A percentile compares a stretch with the other conserved stretches of the same genome.
These are phyloP conservation scores for Diaporthe aspalathi DNA, from an alignment of 2,329 filamentous ascomycete genomes.

Conservation along the genomic window DNA sequence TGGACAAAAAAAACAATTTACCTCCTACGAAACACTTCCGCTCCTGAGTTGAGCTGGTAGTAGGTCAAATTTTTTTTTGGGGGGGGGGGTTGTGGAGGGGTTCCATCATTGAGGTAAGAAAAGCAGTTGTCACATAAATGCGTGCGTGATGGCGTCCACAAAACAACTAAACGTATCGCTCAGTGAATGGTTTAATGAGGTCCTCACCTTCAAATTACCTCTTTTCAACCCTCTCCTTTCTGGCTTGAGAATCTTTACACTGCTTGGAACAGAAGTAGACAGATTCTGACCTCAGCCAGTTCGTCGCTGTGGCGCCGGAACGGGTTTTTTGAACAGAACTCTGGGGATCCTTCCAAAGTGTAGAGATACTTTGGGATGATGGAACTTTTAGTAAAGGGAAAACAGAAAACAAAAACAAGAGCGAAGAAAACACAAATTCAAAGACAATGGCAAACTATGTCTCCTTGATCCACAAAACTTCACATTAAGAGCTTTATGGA, in stretches of 20 bases:
- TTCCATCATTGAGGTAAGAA: background rate
- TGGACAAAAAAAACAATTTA: background rate
- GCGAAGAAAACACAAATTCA: too few species aligned
- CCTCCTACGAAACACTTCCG: background rate
- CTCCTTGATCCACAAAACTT: too few species aligned
- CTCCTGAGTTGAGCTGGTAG: background rate
- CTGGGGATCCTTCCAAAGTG: background rate
- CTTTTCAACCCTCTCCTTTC: background rate
- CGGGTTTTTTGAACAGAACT: background rate
- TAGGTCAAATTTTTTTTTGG: background rate
- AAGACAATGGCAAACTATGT: too few species aligned
- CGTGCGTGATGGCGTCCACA: too few species aligned
- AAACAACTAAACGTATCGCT: too few species aligned
- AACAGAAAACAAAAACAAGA: too few species aligned
- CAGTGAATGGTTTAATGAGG: too few species aligned
- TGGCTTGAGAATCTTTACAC: background rate
- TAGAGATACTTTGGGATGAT: too few species aligned
- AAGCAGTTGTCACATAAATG: too few species aligned
- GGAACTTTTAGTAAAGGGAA: too few species aligned
- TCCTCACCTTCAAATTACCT: too few species aligned
- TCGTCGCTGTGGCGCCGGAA: background rate
- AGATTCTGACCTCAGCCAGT: background rate
- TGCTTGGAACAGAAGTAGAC: background rate
- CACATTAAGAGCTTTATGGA: too few species aligned
- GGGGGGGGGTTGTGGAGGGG: background rate